A percentile compares a stretch with the other conserved stretches of the same genome.
Conservation (phyloP, 2,329 filamentous ascomycete genomes). For the Phialemonium atrogriseum region DNA sequence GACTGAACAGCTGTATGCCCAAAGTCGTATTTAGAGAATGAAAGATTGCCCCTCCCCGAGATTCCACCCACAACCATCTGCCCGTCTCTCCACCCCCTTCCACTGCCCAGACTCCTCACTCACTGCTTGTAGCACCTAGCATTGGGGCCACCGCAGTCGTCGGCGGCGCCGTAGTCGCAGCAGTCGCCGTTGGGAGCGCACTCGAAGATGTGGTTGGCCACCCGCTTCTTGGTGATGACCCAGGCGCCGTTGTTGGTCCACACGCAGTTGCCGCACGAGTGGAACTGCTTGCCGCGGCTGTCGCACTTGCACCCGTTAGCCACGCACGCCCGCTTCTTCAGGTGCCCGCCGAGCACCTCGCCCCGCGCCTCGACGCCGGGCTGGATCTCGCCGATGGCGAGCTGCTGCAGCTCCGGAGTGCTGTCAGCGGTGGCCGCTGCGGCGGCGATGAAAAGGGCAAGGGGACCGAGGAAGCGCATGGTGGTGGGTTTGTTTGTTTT, state of each 20-base stretch:
- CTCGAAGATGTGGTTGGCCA: slow-evolving; percentile 15
- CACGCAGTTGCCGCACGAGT: slow-evolving; percentile 16
- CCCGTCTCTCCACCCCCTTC: too few species aligned
- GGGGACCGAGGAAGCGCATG: slow-evolving; percentile 2
- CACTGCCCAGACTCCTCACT: too few species aligned
- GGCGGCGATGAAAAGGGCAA: not conserved
- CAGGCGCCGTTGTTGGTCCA: slow-evolving; percentile 9
- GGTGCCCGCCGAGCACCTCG: too few species aligned
- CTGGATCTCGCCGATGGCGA: not conserved
- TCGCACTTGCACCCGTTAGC: slow-evolving; percentile 16
- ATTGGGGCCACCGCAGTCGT: slow-evolving; percentile 10
- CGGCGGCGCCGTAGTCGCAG: slow-evolving; percentile 14
- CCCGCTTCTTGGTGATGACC: slow-evolving; percentile 13
- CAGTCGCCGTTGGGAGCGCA: slow-evolving; percentile 13
- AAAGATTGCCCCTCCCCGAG: too few species aligned
- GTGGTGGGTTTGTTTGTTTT: not conserved
- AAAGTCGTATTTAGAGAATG: too few species aligned
- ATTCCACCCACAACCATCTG: too few species aligned
- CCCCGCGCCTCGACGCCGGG: not conserved
- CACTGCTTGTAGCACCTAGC: slow-evolving; percentile 3
- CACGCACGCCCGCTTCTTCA: slow-evolving; percentile 11
- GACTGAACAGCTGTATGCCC: too few species aligned
- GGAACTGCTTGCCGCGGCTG: slow-evolving; percentile 14
- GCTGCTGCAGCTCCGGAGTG: not conserved
- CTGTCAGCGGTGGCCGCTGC: not conserved